phyloP scores from a whole-genome alignment of 75 land plant genomes.

The Pinus albicaulis region DNA sequence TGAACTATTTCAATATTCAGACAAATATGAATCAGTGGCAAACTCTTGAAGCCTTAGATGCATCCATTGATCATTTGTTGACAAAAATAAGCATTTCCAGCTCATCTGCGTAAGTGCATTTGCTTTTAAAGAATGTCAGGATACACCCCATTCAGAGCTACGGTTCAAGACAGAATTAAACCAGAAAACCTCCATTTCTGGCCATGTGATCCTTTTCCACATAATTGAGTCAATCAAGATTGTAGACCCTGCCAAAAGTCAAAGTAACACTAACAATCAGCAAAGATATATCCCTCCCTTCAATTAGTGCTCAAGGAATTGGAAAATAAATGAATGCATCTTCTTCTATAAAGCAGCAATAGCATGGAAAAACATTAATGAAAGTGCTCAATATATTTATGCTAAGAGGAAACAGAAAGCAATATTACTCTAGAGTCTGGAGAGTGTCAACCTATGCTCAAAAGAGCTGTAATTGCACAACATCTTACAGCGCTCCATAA shows the following conservation, averaged over 20 bases:
- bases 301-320: background rate
- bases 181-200: conserved; percentile 95
- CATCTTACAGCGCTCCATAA: conserved; percentile 58
- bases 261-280: background rate
- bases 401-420: background rate
- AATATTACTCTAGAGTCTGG: background rate
- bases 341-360: background rate
- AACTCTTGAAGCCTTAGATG: background rate
- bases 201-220: conserved; percentile 88
- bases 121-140: conserved; percentile 25
- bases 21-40: background rate
- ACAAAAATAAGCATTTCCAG: background rate
- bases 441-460: conserved; percentile 57
- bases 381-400: background rate
- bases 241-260: conserved; percentile 51
- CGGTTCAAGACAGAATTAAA: conserved; percentile 93
- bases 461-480: conserved; percentile 42
- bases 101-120: background rate
- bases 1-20: background rate
- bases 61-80: background rate
- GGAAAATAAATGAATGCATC: background rate
- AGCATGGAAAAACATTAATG: background rate
- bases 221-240: conserved; percentile 70
- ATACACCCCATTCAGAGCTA: conserved; percentile 99
- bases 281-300: background rate